Evolutionary conservation across 192 early-diverging fungal genomes (phyloP).

Genomic region (Coemansia sp.): DNA sequence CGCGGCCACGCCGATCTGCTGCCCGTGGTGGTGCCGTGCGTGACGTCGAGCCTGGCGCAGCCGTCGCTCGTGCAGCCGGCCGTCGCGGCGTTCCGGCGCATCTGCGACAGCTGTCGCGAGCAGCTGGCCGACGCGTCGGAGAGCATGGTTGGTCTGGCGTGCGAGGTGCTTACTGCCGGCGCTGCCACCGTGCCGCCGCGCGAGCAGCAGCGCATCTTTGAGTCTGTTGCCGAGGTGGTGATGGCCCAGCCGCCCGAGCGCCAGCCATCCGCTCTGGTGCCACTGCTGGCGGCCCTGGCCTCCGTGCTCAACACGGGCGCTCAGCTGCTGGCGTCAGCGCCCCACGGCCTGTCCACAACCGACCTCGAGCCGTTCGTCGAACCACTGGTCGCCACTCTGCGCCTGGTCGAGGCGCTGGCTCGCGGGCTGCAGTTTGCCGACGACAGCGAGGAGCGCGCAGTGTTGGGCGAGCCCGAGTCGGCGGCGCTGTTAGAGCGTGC

Average conservation of each 20-base stretch:
- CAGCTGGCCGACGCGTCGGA: conserved; percentile 58
- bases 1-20: conserved; percentile 59
- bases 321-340: conserved; percentile 8
- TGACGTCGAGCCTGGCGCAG: conserved; percentile 58
- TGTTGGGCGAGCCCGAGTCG: conserved; percentile 28
- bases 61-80: conserved; percentile 57
- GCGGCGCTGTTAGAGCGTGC: conserved; percentile 4
- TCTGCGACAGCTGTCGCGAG: conserved; percentile 69
- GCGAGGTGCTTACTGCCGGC: conserved; percentile 46
- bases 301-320: conserved; percentile 7
- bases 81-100: conserved; percentile 60
- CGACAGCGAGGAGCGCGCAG: conserved; percentile 39
- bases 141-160: conserved; percentile 58
- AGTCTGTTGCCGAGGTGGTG: conserved; percentile 42
- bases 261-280: conserved; percentile 15
- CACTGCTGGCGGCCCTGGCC: conserved; percentile 17
- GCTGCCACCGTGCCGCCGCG: conserved; percentile 28
- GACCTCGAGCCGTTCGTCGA: conserved; percentile 17
- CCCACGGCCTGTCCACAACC: not conserved
- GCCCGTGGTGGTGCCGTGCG: conserved; percentile 56
- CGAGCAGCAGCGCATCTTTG: conserved; percentile 49
- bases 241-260: conserved; percentile 18
- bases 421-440: conserved; percentile 45
- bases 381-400: conserved; percentile 18
- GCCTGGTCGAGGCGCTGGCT: conserved; percentile 28